phyloP scores from a whole-genome alignment of 2,329 filamentous ascomycete genomes.

The Trichoderma aggressivum region DNA sequence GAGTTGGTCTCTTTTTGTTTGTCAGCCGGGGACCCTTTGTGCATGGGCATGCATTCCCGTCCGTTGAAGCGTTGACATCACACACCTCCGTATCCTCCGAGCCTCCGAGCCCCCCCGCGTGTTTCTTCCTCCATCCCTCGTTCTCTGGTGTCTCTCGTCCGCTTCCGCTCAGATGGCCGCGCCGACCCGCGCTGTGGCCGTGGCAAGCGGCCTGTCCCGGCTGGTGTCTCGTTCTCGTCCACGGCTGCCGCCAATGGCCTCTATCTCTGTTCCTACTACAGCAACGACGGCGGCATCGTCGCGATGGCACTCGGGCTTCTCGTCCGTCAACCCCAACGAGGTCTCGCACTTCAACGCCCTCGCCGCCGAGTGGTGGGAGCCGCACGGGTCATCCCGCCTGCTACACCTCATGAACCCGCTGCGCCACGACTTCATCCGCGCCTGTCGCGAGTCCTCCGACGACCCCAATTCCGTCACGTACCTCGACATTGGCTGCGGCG shows the following conservation, averaged over 20 bases:
- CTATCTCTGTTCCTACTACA: background rate
- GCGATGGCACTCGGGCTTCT: conserved; percentile 38
- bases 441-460: conserved; percentile 58
- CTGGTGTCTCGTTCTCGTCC: background rate
- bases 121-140: background rate
- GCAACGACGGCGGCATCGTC: background rate
- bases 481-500: conserved; percentile 92
- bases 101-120: background rate
- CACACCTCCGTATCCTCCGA: background rate
- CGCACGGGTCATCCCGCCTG: conserved; percentile 84
- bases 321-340: conserved; percentile 83
- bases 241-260: background rate
- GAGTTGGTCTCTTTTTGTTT: background rate
- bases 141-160: background rate
- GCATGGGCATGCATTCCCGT: background rate
- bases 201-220: background rate
- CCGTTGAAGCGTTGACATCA: background rate
- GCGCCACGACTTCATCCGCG: conserved; percentile 84
- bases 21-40: background rate
- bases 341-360: conserved; percentile 93
- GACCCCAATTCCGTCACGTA: conserved; percentile 52
- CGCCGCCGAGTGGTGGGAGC: conserved; percentile 95
- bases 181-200: conserved; percentile 16
- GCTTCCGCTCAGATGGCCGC: conserved; percentile 18
- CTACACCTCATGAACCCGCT: conserved; percentile 98